Evolutionary conservation across 2,329 filamentous ascomycete species (phyloP), one percentile per base, ranked within the genome.

Genomic region (Monascus ruber): DNA sequence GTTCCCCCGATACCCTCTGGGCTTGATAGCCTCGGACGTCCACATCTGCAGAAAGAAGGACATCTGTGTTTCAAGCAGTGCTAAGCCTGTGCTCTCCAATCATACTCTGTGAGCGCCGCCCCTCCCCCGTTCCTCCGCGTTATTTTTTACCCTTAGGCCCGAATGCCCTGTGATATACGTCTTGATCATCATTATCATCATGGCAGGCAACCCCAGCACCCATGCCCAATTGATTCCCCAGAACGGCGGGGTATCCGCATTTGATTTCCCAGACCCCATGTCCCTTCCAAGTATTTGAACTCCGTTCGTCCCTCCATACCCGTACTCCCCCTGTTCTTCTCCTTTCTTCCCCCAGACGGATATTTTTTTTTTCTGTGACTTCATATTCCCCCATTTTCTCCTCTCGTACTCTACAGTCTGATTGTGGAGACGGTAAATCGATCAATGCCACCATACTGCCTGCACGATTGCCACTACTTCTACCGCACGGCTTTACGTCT

Each of bases 401-500:
- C 8, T 40, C 25, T 37, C 34, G 36, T 38, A 17, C 17, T 17
- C 17, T 17, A 17, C 17, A 17, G 17, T 17, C 38, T 31, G 43
- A 43, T 47, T 45, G 49, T 53, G 67, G 65, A 73, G 70, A 73
- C 69, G 51, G 48, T 43, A 17, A 17, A 17, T 17, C 17, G 17
- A 17, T 50, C 58, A 50, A 93, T 93, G 85, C 83, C 83, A 71
- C 65, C 73, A 54, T 89, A 85, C 64, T 93, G 72, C 64, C 70
- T 85, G 42, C 81, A 91, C 72, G 83, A 93, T 65, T 93, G 84
- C 57, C 85, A 93, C 62, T 93, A 93, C 68, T 93, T 94, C 68
- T 91, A 85, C 71, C 85, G 85, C 71, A 93, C 81, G 64, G 83
- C 85, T 59, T 70, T 94, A 68, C 85, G 85, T 71, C 81, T 87